Evolutionary conservation across 257 asterid genomes (phyloP).

Genomic region (Solanum piurae): DNA sequence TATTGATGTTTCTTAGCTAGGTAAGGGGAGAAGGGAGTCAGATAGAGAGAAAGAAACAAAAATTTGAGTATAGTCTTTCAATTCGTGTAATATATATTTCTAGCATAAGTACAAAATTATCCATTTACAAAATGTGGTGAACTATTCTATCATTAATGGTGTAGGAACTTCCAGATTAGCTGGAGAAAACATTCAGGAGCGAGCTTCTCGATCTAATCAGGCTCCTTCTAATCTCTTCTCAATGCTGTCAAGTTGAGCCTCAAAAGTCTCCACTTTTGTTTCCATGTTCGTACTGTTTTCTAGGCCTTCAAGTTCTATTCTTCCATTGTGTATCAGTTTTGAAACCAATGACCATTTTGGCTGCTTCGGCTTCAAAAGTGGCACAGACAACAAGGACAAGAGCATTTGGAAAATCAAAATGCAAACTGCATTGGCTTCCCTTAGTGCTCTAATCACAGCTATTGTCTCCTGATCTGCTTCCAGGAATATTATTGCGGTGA

Average conservation of each 20-base stretch:
- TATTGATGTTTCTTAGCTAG: neutral
- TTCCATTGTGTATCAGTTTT: constrained; percentile 8
- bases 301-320: constrained; percentile 7
- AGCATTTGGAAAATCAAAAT: constrained; percentile 6
- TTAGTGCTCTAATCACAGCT: constrained; percentile 13
- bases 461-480: constrained; percentile 19
- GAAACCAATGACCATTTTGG: constrained; percentile 26
- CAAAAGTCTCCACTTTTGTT: constrained; percentile 8
- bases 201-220: constrained; percentile 1
- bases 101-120: neutral
- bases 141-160: neutral
- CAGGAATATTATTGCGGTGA: neutral
- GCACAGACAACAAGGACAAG: constrained; percentile 10
- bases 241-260: neutral
- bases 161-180: neutral
- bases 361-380: constrained; percentile 10
- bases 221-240: neutral
- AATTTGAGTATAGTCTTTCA: neutral
- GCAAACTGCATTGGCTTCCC: constrained; percentile 15
- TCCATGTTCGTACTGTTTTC: neutral
- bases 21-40: neutral
- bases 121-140: neutral
- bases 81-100: neutral
- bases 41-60: neutral
- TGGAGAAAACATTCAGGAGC: neutral